A percentile compares a stretch with the other conserved stretches of the same genome.
These are phyloP conservation scores for Elongisporangium undulatum DNA, from an alignment of 352 stramenopile species.

Conservation along the genomic window DNA sequence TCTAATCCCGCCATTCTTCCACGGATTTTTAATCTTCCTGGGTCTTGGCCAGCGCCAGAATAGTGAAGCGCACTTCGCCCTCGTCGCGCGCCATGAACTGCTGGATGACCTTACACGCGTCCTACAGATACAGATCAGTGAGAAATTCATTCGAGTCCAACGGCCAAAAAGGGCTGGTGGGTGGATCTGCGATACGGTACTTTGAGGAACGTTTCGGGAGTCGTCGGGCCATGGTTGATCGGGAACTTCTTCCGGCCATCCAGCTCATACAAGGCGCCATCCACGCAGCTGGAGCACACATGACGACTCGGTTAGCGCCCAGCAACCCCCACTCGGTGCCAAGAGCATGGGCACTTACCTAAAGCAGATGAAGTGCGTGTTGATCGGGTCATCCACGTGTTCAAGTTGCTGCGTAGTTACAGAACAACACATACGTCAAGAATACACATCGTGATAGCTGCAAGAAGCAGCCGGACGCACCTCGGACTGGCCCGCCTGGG, in stretches of 20 bases:
- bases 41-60: constrained; percentile 88
- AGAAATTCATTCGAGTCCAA: not conserved
- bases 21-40: constrained; percentile 15
- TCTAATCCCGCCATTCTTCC: too few species aligned
- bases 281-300: constrained; percentile 54
- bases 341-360: constrained; percentile 27
- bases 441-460: not conserved
- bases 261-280: constrained; percentile 93
- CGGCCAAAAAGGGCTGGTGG: not conserved
- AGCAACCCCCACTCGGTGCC: too few species aligned
- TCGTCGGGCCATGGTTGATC: constrained; percentile 92
- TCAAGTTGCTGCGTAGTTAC: constrained; percentile 67
- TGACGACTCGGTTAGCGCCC: constrained; percentile 1
- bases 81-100: constrained; percentile 94
- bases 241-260: constrained; percentile 94
- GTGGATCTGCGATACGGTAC: constrained; percentile 17
- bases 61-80: constrained; percentile 94
- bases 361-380: constrained; percentile 97
- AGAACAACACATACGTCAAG: constrained; percentile 3
- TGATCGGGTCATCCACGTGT: constrained; percentile 89
- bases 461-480: constrained; percentile 13
- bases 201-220: constrained; percentile 78
- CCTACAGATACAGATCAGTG: constrained; percentile 21
- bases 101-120: constrained; percentile 88
- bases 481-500: constrained; percentile 88